phyloP scores from a whole-genome alignment of 139 green algal species.

The Astrephomene gubernaculifera region DNA sequence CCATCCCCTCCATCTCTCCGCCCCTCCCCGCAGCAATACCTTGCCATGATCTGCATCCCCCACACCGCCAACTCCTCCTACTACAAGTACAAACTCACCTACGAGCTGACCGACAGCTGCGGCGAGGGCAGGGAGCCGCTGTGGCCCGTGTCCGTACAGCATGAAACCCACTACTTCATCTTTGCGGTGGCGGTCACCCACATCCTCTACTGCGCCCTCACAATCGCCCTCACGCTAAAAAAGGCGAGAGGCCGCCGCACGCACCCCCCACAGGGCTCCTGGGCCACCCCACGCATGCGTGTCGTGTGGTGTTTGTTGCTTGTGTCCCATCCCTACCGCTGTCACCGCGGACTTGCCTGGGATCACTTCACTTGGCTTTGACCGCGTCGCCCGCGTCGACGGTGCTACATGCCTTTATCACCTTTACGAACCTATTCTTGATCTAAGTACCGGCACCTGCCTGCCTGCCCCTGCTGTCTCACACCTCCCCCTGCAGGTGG shows the following conservation, averaged over 20 bases:
- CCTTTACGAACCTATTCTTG: no score
- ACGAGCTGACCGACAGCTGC: conserved; percentile 2
- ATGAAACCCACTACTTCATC: conserved; percentile 48
- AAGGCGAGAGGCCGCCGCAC: conserved; percentile 23
- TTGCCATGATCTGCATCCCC: conserved; percentile 37
- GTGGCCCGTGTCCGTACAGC: conserved; percentile 43
- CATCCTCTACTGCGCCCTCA: conserved; percentile 33
- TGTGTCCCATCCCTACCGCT: no score
- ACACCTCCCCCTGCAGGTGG: conserved; percentile 27
- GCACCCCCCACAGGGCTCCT: no score
- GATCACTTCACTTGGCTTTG: no score
- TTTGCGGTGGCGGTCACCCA: conserved; percentile 45
- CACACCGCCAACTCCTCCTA: neutral
- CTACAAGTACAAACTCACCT: conserved; percentile 14
- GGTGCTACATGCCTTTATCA: no score
- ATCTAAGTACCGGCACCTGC: no score
- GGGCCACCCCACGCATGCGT: no score
- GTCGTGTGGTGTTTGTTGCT: no score
- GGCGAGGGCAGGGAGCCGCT: conserved; percentile 19
- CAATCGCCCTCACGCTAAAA: conserved; percentile 22
- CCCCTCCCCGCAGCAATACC: neutral
- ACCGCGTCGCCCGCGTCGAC: no score
- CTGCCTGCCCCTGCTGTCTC: no score
- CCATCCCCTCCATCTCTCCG: neutral
- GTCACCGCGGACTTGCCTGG: no score